Evolutionary conservation across 805 yeast genomes (phyloP), one percentile per base, ranked within the genome.

Genomic region (Metschnikowia cerradonensis): DNA sequence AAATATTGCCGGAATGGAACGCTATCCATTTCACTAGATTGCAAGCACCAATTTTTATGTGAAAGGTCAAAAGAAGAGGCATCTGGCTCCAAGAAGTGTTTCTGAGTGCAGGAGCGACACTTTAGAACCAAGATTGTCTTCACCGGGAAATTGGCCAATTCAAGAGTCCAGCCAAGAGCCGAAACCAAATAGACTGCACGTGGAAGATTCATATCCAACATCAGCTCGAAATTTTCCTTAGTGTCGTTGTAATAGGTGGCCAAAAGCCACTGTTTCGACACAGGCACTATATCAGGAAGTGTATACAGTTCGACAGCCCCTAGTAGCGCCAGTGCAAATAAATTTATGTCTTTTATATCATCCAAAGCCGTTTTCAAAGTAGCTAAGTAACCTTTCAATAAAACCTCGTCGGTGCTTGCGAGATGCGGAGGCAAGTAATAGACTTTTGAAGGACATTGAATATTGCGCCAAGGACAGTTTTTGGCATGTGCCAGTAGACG

Each of bases 41-140:
- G 55, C 10, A 64, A 52, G 56, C 78, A 73, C 77, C 77, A 73
- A 1, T 48, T 50, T 47, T 71, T 70, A 54, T 73, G 77, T 41
- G 48, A 36, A 4, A 36, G 38, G 17, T 35, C 20, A 36, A 11
- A 60, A 52, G 38, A 13, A 10, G 39, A 64, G 56, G n/a, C n/a
- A 8, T 14, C 36, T 6, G 44, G 22, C 23, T 50, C 46, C 31
- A 72, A 47, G 48, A 69, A 69, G 13, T 68, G 55, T 41, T 75
- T 58, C 42, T 64, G 64, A 55, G 73, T 71, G 53, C 78, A 73
- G 50, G 65, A 65, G 30, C 59, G 46, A 55, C 77, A 73, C n/a
- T 62, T 64, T 36, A 73, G 55, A 13, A 71, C 56, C 5, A 71
- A 56, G 3, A 71, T 64, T 17, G 64, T 43, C 14, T 63, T 60